A percentile compares a stretch with the other conserved stretches of the same genome.
Conservation (phyloP, 495 filamentous ascomycete species). For the Xylaria castorea region DNA sequence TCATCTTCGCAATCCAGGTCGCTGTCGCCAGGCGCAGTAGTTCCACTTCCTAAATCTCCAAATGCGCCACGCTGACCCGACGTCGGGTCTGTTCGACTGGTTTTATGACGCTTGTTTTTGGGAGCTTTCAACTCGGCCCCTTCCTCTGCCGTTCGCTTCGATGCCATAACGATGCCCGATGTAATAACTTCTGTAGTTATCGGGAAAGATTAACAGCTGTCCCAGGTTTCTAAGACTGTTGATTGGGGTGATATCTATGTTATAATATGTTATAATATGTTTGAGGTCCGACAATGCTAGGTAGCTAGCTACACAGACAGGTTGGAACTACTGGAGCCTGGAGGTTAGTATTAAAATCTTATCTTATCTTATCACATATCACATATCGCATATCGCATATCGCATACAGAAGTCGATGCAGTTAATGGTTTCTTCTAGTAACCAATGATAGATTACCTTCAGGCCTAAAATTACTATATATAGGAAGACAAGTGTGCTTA, state of each 20-base stretch:
- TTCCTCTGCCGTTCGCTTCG: slow-evolving; percentile 23
- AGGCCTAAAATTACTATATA: too few species aligned
- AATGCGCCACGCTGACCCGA: slow-evolving; percentile 82
- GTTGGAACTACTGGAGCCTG: not conserved
- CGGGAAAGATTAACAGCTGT: too few species aligned
- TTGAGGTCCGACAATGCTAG: too few species aligned
- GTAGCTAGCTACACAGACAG: too few species aligned
- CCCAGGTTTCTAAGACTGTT: not conserved
- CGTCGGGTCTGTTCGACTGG: slow-evolving; percentile 58
- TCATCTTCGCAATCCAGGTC: slow-evolving; percentile 65
- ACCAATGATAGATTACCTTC: not conserved
- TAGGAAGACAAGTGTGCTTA: too few species aligned
- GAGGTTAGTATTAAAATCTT: not conserved
- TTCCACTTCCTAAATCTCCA: slow-evolving; percentile 68
- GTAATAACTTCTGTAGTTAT: not conserved
- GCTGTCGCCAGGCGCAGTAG: slow-evolving; percentile 48
- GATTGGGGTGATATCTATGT: not conserved
- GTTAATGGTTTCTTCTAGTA: not conserved
- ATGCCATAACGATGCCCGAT: slow-evolving; percentile 8
- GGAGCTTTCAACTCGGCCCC: slow-evolving; percentile 21
- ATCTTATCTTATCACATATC: slow-evolving; percentile 11
- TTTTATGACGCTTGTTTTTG: slow-evolving; percentile 22
- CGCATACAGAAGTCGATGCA: not conserved
- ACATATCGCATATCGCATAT: not conserved
- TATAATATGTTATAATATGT: slow-evolving; percentile 3